These are phyloP conservation scores for Aspergillus bombycis DNA, from an alignment of 2,329 filamentous ascomycete species.

Conservation along the genomic window DNA sequence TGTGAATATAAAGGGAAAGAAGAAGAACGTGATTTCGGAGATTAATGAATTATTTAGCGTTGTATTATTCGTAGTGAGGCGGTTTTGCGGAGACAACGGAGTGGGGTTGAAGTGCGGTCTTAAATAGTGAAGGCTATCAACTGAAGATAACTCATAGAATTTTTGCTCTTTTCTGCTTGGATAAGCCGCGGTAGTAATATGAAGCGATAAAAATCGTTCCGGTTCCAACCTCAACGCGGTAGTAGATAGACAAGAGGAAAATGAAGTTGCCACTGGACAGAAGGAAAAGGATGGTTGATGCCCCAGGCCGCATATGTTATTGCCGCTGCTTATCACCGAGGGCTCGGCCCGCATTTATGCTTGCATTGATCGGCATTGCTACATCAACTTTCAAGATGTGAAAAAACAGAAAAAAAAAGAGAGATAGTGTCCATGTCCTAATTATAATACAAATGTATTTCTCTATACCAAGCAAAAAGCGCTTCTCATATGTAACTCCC, in stretches of 20 bases:
- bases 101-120: constrained; percentile 2
- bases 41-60: background rate
- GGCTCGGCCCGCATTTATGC: background rate
- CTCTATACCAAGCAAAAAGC: background rate
- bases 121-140: background rate
- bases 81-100: constrained; percentile 3
- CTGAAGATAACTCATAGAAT: background rate
- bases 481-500: background rate
- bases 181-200: background rate
- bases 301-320: constrained; percentile 17
- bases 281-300: constrained; percentile 1
- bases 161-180: background rate
- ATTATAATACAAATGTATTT: background rate
- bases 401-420: background rate
- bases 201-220: background rate
- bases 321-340: background rate
- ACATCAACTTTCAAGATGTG: too few species aligned
- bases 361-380: background rate
- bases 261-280: background rate
- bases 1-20: background rate
- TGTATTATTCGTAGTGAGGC: background rate
- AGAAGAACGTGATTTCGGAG: background rate
- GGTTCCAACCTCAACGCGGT: background rate
- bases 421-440: background rate
- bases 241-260: background rate